Base-by-base conservation (phyloP, 2,329 filamentous ascomycete species). In the Cercospora sp. region DNA sequence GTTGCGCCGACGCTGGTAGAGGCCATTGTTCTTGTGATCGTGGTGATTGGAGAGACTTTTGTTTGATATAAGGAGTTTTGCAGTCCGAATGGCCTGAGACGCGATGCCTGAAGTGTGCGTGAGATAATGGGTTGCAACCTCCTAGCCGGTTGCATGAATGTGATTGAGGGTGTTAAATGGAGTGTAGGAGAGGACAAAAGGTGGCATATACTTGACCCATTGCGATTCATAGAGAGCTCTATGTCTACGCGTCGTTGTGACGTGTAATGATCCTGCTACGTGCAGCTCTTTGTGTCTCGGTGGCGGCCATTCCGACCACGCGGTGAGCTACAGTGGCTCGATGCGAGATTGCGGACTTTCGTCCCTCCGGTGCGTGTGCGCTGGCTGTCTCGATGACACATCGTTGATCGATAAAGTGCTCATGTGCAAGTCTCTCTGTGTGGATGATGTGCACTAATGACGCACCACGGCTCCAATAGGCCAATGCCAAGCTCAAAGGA, bases 1-100 rank as follows among this genome's bases (percentile, higher is more conserved):
- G 76, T 73, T 63, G 69, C 63, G 53, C 66, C 66, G 36, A 64
- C 45, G 33, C 59, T 65, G 28, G 42, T 45, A 26, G 66, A 67
- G 10, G 66, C 58, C 59, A 68, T 65, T n/a, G 18, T 45, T 58
- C 28, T 45, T 20, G 55, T 45, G 20, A 30, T 18, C 12, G 30
- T 33, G 26, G 23, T 28, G 23, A 16, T 13, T 5, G 62, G n/a
- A 26, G 39, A 48, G 53, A 30, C 1, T 13, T 2, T 16, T 59
- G 30, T 18, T 18, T 36, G 10, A 23, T 62, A 36, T 10, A 28
- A 20, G 9, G 26, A 10, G 28, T 63, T 12, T 28, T 9, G 31
- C n/a, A 8, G 28, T 12, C 26, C 13, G 16, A 26, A 36, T 51
- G 42, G 16, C 30, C 55, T 18, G 8, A 36, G 5, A 23, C 30